These are phyloP conservation scores for Penicillium vulpinum DNA, from an alignment of 2,329 filamentous ascomycete genomes.

Conservation along the genomic window DNA sequence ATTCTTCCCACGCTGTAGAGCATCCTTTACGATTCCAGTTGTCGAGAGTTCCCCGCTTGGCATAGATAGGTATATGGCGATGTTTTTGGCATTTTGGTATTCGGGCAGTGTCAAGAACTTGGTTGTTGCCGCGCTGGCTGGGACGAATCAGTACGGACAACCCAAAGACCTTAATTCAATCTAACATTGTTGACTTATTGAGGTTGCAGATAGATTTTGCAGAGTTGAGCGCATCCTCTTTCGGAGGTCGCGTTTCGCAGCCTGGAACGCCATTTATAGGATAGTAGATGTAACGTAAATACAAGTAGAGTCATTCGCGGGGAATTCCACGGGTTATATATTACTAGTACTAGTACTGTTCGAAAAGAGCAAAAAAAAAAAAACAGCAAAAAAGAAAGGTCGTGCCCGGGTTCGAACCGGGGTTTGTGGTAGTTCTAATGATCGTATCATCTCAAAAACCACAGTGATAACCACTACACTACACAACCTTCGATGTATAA, in stretches of 20 bases:
- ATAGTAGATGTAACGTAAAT: constrained; percentile 5
- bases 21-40: constrained; percentile 75
- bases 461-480: constrained; percentile 2
- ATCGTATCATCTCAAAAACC: background rate
- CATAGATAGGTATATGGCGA: constrained; percentile 94
- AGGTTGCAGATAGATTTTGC: constrained; percentile 60
- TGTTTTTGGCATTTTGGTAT: constrained; percentile 70
- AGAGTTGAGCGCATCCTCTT: constrained; percentile 68
- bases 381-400: background rate
- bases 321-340: background rate
- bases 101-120: constrained; percentile 67
- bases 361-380: background rate
- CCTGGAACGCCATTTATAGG: constrained; percentile 57
- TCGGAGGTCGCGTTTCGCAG: constrained; percentile 75
- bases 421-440: background rate
- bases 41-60: constrained; percentile 84
- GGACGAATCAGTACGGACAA: constrained; percentile 23
- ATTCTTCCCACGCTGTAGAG: constrained; percentile 72
- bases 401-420: background rate
- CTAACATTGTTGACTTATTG: constrained; percentile 70
- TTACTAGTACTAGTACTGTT: too few species aligned
- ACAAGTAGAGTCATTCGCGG: background rate
- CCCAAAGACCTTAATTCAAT: constrained; percentile 8
- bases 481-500: background rate
- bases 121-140: constrained; percentile 67